Evolutionary conservation across 1,284 basidiomycete species (phyloP).

Genomic region (Filobasidium uniguttulatum): DNA sequence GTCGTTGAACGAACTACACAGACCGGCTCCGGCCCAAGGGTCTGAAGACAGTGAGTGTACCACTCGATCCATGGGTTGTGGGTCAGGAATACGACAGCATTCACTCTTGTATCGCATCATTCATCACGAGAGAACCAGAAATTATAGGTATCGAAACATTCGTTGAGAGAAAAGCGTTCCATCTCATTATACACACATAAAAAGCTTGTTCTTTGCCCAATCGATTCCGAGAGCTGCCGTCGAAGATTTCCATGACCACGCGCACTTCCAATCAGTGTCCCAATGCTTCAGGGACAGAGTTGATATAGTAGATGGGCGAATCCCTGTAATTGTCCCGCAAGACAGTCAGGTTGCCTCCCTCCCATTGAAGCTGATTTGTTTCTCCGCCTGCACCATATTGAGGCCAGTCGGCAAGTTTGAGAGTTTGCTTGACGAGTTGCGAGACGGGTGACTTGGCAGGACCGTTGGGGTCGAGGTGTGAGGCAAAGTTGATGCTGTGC

Average conservation of each 20-base stretch:
- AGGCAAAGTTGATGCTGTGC: constrained; percentile 28
- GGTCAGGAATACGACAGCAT: too few relatives aligned
- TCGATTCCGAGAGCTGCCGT: background rate
- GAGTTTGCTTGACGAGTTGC: constrained; percentile 8
- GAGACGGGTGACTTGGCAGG: constrained; percentile 5
- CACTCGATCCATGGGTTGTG: too few relatives aligned
- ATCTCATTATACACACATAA: too few relatives aligned
- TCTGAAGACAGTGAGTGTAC: too few relatives aligned
- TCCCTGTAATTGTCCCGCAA: constrained; percentile 28
- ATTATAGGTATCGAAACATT: too few relatives aligned
- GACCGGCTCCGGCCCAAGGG: too few relatives aligned
- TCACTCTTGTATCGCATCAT: too few relatives aligned
- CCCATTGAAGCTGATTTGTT: constrained; percentile 23
- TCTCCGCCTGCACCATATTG: constrained; percentile 16
- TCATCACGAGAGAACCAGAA: too few relatives aligned
- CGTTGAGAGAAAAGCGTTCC: too few relatives aligned
- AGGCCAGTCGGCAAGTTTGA: constrained; percentile 25
- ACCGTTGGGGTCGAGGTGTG: constrained; percentile 27
- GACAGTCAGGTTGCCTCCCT: constrained; percentile 20
- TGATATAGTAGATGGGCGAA: constrained; percentile 25
- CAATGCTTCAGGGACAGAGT: constrained; percentile 14
- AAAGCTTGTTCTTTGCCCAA: too few relatives aligned
- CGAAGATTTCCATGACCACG: background rate
- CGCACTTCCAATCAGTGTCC: constrained; percentile 2
- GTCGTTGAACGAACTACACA: too few relatives aligned